Evolutionary conservation across 768 basidiomycete species (phyloP).

Genomic region (Xerocomellus intermedius): DNA sequence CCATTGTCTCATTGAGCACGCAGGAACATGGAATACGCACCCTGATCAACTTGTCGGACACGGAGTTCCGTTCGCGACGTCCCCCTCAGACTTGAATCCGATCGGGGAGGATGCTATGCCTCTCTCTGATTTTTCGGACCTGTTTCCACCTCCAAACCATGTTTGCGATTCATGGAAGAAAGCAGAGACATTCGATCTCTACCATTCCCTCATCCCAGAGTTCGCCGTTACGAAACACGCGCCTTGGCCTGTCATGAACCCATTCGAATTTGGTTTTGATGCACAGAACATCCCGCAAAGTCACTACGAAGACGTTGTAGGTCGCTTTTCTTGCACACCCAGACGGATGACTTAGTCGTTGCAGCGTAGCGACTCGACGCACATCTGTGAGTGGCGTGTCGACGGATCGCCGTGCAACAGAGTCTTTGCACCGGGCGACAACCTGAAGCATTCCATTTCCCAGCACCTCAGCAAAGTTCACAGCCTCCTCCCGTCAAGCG

Average conservation of each 20-base stretch:
- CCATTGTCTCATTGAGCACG: neutral
- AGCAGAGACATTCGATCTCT: neutral
- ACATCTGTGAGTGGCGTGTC: conserved; percentile 9
- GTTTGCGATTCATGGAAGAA: neutral
- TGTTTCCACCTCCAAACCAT: neutral
- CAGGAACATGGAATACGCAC: neutral
- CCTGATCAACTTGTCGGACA: neutral
- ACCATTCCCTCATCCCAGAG: neutral
- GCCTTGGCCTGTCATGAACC: neutral
- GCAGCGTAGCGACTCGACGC: neutral
- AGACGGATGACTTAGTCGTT: neutral
- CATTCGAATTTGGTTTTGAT: neutral
- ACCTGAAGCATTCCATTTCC: conserved; percentile 12
- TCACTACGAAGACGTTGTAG: neutral
- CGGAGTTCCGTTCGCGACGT: neutral
- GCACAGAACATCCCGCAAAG: neutral
- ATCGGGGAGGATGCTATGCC: neutral
- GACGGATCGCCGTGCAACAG: conserved; percentile 8
- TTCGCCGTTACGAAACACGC: too few species aligned
- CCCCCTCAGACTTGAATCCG: too few species aligned
- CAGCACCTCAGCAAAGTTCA: conserved; percentile 10
- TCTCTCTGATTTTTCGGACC: neutral
- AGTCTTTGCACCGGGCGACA: neutral
- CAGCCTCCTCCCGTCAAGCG: neutral
- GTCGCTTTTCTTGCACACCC: neutral